phyloP scores from a whole-genome alignment of 345 rosid species.

The Salix purpurea region DNA sequence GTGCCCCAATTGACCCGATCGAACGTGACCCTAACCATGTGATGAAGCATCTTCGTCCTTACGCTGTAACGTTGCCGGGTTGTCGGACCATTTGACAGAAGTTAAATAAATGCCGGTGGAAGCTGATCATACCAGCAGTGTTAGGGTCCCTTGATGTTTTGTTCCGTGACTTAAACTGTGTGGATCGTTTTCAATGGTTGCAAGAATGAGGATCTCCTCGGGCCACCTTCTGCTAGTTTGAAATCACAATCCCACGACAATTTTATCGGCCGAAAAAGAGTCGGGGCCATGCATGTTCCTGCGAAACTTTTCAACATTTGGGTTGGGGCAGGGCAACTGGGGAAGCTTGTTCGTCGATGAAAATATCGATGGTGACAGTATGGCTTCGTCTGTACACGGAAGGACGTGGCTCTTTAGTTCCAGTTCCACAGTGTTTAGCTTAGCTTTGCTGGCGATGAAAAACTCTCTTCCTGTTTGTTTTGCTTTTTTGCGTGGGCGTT shows the following conservation, averaged over 20 bases:
- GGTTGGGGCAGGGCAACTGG: background rate
- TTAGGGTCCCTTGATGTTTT: no score
- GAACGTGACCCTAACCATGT: background rate
- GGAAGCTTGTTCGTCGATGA: background rate
- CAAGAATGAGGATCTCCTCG: background rate
- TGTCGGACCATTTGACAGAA: conserved; percentile 17
- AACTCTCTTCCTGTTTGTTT: background rate
- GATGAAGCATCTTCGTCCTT: conserved; percentile 4
- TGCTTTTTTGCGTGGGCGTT: background rate
- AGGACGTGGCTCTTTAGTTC: background rate
- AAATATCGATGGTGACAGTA: background rate
- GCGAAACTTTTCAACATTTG: background rate
- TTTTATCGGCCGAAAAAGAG: background rate
- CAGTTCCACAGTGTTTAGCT: background rate
- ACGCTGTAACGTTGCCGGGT: conserved; percentile 11
- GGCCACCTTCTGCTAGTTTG: conserved; percentile 12
- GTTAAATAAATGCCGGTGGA: no score
- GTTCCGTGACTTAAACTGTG: conserved; percentile 4
- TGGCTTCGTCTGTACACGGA: background rate
- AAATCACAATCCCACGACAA: background rate
- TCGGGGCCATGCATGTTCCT: background rate
- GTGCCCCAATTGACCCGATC: no score
- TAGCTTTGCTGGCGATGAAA: background rate
- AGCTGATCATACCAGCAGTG: no score
- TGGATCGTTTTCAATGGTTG: conserved; percentile 14